Base-by-base conservation (phyloP, 768 basidiomycete species). In the Phanerochaete sordida region DNA sequence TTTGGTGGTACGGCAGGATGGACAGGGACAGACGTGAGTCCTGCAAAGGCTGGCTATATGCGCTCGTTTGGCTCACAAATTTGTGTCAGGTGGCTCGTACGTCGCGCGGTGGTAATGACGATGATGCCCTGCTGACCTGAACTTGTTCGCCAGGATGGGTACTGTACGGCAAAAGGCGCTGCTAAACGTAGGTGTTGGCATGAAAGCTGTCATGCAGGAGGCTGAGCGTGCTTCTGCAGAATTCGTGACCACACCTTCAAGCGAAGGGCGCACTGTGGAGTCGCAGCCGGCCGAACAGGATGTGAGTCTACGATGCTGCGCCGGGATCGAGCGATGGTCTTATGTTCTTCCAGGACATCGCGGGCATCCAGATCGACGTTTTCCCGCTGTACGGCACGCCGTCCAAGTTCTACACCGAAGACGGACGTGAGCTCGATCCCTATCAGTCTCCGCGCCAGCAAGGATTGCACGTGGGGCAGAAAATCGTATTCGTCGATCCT, bases 161-260 rank as follows among this genome's bases (percentile, higher is more conserved):
- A 71, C 37, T 66, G 65, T 24, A 66, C 66, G 5, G 59, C 64
- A 23, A 65, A 66, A 2, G 68, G 70, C 39, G 52, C 66, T 27
- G 64, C 68, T 7, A 57, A 66, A 23, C 65, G 69, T 69, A 45
- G 13, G 31, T 49, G 7, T 57, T 1, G 1, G 12, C 24, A n/a
- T n/a, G n/a, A 4, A 58, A 16, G 8, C 13, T 13, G 12, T 23
- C 6, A 5, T 37, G 16, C 33, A 13, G 13, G 7, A 52, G 50
- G 4, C 23, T 26, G 33, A 35, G 6, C 33, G 13, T 35, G 6
- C 19, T 33, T 19, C 11, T 12, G 30, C n/a, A 70, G 69, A 68
- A 60, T 68, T 70, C 39, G 68, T 72, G 12, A 67, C 71, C 2
- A 64, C 68, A 45, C 64, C 67, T 19, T 63, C 66, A 37, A 70